Percentiles rank a stretch among this genome's conserved stretches.
These are phyloP conservation scores for Fusarium tanahbumbuense DNA, from an alignment of 2,329 filamentous ascomycete species.

Conservation along the genomic window DNA sequence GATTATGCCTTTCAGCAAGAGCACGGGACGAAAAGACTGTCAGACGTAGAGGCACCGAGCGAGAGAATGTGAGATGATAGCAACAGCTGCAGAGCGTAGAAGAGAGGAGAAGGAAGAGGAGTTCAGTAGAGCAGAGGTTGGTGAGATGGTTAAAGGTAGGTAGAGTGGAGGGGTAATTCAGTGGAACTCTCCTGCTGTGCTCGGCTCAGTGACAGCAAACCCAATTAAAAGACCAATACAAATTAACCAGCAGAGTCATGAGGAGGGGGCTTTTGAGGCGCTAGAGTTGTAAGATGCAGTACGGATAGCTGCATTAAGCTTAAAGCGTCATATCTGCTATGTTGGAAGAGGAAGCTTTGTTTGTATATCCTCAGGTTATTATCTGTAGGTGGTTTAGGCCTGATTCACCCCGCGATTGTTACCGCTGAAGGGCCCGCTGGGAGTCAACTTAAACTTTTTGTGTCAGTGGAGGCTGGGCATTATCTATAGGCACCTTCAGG, in stretches of 20 bases:
- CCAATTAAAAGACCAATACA: slow-evolving; percentile 11
- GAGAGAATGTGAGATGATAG: slow-evolving; percentile 4
- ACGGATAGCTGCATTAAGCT: slow-evolving; percentile 3
- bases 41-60: slow-evolving; percentile 12
- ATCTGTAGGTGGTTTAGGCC: neutral
- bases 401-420: slow-evolving; percentile 4
- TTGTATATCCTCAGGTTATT: neutral
- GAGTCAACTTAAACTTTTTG: neutral
- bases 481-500: neutral
- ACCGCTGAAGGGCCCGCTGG: neutral
- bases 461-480: neutral
- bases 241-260: slow-evolving; percentile 12
- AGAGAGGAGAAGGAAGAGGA: neutral
- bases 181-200: slow-evolving; percentile 19
- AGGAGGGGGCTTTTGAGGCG: slow-evolving; percentile 17
- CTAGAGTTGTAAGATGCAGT: slow-evolving; percentile 6
- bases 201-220: slow-evolving; percentile 1
- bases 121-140: slow-evolving; percentile 1
- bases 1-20: slow-evolving; percentile 24
- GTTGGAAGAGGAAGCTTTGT: slow-evolving; percentile 12
- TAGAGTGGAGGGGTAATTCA: slow-evolving; percentile 28
- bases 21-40: slow-evolving; percentile 18
- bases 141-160: slow-evolving; percentile 2
- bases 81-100: neutral
- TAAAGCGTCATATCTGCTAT: neutral